Base-by-base conservation (phyloP, 2,329 filamentous ascomycete genomes). In the Xylaria sp. region DNA sequence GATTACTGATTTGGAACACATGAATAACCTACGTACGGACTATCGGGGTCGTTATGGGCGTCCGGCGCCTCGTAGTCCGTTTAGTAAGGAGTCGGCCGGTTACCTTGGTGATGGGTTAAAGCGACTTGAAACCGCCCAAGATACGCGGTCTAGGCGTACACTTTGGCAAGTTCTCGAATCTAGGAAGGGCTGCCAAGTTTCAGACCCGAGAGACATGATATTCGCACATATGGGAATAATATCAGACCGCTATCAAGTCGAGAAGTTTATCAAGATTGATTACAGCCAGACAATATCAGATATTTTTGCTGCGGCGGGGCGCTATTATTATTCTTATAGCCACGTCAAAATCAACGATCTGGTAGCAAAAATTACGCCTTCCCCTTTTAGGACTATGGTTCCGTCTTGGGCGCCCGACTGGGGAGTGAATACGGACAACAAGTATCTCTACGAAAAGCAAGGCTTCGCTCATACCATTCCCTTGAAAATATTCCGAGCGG, bases 171-270 rank as follows among this genome's bases (percentile, higher is more conserved):
- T 68, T 12, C 59, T 70, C 12, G 19, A 62, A 6, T n/a, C 42
- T 6, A 50, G 68, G 42, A 47, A 36, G 34, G 48, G 30, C 2
- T 54, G 61, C 14, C 58, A 54, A 9, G 61, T 60, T 4, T 63
- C 65, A 3, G 65, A 70, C 42, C 39, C 62, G 1, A 66, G 65
- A 21, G 68, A 70, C n/a, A 21, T 68, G n/a, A 58, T 70, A 61
- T 70, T 63, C 21, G 65, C 65, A 24, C 64, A 70, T 11, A 59
- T 70, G 61, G 65, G 58, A 14, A 45, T 70, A n/a, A 64, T 64
- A 30, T 42, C 55, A 6, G 68, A 69, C 24, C 58, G 55, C 2
- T 8, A 7, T 0, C 7, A 11, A 3, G 55, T 39, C 17, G 24
- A n/a, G 12, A 30, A 65, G 6, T 60, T 53, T 2, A 59, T 69